These are phyloP conservation scores for Medicago ruthenica DNA, from an alignment of 306 rosid species.

Conservation along the genomic window DNA sequence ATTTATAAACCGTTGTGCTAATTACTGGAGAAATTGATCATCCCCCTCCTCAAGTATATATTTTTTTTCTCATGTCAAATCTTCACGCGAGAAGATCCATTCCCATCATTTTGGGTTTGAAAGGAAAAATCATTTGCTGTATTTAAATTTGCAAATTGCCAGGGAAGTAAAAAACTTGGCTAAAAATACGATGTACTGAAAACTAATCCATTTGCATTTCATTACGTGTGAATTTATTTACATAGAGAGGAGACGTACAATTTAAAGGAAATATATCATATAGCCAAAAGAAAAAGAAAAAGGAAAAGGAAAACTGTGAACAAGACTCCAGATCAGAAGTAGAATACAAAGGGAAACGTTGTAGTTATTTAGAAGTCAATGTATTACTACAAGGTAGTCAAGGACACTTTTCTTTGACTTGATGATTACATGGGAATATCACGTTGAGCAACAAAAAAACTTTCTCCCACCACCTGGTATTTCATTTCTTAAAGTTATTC, in stretches of 20 bases:
- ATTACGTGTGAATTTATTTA: constrained; percentile 15
- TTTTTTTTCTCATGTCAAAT: background rate
- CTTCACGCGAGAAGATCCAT: background rate
- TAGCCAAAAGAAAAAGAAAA: background rate
- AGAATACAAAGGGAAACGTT: constrained; percentile 14
- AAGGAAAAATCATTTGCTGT: background rate
- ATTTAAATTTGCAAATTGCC: background rate
- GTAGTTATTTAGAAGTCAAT: constrained; percentile 13
- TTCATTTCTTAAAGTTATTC: constrained; percentile 57
- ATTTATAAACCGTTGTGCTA: too few species aligned
- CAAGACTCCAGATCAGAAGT: constrained; percentile 27
- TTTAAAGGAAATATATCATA: background rate
- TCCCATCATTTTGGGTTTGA: background rate
- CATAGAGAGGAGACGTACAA: constrained; percentile 4
- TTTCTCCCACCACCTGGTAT: constrained; percentile 50
- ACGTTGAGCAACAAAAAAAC: constrained; percentile 61
- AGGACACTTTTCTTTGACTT: constrained; percentile 26
- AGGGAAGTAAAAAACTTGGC: background rate
- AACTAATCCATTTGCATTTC: constrained; percentile 1
- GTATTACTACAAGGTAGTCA: constrained; percentile 27
- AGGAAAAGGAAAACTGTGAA: background rate
- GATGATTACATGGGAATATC: constrained; percentile 42
- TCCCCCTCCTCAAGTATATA: too few species aligned
- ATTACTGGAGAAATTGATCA: too few species aligned
- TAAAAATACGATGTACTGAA: background rate